phyloP scores from a whole-genome alignment of 805 yeast genomes.

The Teunomyces funiuensis region DNA sequence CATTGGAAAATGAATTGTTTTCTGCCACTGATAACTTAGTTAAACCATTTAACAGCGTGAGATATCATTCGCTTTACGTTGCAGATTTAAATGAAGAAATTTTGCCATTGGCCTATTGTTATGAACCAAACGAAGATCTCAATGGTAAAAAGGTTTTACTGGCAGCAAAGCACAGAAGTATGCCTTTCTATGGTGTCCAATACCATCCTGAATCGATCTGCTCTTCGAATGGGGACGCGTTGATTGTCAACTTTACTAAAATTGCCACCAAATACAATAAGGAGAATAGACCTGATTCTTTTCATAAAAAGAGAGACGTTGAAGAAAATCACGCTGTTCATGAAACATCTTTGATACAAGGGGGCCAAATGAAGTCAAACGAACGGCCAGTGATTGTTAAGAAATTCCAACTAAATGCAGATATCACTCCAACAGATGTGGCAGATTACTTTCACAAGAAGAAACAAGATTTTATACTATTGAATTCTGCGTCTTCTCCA shows the following conservation, averaged over 20 bases:
- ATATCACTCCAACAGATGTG: slow-evolving; percentile 42
- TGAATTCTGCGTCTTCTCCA: slow-evolving; percentile 79
- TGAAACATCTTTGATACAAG: slow-evolving; percentile 16
- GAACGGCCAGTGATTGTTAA: slow-evolving; percentile 2
- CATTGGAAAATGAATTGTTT: slow-evolving; percentile 24
- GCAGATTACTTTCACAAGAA: slow-evolving; percentile 45
- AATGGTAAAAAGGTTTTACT: slow-evolving; percentile 49
- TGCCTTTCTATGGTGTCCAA: slow-evolving; percentile 90
- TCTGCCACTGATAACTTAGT: slow-evolving; percentile 20
- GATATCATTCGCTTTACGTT: slow-evolving; percentile 86
- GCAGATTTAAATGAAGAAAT: slow-evolving; percentile 33
- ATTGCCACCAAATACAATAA: slow-evolving; percentile 41
- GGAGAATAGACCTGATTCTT: slow-evolving; percentile 14
- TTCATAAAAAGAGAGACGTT: slow-evolving; percentile 1
- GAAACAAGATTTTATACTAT: slow-evolving; percentile 52
- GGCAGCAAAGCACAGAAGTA: slow-evolving; percentile 66
- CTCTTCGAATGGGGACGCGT: slow-evolving; percentile 60
- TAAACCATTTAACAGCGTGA: slow-evolving; percentile 58
- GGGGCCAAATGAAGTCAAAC: slow-evolving; percentile 9
- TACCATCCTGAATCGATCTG: slow-evolving; percentile 97
- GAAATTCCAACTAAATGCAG: slow-evolving; percentile 8
- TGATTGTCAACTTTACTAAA: slow-evolving; percentile 64
- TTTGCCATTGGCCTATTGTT: slow-evolving; percentile 61
- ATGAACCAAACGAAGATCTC: slow-evolving; percentile 33
- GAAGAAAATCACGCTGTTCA: slow-evolving; percentile 22